phyloP scores from a whole-genome alignment of 2,329 filamentous ascomycete genomes.

The Fusarium camptoceras region DNA sequence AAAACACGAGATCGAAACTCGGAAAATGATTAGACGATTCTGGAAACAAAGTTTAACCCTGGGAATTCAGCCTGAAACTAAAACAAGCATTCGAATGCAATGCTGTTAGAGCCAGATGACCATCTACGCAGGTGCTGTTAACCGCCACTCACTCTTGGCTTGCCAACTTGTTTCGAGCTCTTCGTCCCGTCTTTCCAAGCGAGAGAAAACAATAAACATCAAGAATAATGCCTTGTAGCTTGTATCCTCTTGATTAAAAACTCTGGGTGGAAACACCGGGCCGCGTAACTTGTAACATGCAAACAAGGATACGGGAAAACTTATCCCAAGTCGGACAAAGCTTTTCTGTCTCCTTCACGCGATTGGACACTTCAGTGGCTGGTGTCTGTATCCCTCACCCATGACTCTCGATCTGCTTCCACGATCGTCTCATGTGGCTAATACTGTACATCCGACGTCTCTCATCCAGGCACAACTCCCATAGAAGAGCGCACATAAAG shows the following conservation, averaged over 20 bases:
- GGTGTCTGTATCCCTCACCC: constrained; percentile 3
- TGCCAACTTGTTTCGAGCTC: background rate
- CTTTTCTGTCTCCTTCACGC: background rate
- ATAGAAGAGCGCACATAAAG: background rate
- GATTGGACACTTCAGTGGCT: background rate
- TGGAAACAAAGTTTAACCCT: background rate
- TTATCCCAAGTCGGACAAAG: background rate
- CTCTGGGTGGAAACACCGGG: constrained; percentile 2
- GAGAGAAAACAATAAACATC: background rate
- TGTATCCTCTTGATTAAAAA: background rate
- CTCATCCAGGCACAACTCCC: background rate
- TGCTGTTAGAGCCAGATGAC: constrained; percentile 1
- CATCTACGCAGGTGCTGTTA: background rate
- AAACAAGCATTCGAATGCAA: background rate
- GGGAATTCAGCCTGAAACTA: background rate
- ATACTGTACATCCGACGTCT: background rate
- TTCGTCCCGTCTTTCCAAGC: background rate
- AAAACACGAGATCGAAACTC: background rate
- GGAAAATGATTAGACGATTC: background rate
- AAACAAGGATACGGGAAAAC: constrained; percentile 18
- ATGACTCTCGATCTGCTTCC: constrained; percentile 9
- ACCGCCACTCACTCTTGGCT: background rate
- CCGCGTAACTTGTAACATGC: constrained; percentile 13
- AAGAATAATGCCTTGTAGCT: background rate
- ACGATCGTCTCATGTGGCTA: background rate